These are phyloP conservation scores for Botrytis fragariae DNA, from an alignment of 2,329 filamentous ascomycete genomes.

Conservation along the genomic window DNA sequence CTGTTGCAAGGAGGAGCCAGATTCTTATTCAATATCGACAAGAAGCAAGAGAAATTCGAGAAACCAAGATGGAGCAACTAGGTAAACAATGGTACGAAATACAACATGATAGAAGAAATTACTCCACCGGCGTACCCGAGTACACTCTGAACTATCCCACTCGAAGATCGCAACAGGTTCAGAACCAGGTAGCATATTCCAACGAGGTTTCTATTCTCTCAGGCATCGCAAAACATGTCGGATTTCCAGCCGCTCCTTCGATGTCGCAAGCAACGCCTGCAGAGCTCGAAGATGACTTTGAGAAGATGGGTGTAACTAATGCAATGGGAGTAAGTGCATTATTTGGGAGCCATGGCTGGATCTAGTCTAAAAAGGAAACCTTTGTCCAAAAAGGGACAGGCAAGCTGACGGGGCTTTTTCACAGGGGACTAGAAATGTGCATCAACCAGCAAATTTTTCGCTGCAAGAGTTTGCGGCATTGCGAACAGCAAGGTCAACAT, in stretches of 20 bases:
- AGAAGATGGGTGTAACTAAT: slow-evolving; percentile 73
- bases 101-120: slow-evolving; percentile 79
- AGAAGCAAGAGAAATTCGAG: slow-evolving; percentile 76
- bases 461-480: slow-evolving; percentile 38
- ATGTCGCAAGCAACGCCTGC: slow-evolving; percentile 68
- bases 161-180: slow-evolving; percentile 71
- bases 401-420: slow-evolving; percentile 27
- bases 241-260: slow-evolving; percentile 91
- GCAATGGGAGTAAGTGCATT: slow-evolving; percentile 60
- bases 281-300: slow-evolving; percentile 83
- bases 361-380: neutral
- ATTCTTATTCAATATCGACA: slow-evolving; percentile 91
- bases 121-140: slow-evolving; percentile 74
- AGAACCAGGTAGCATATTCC: slow-evolving; percentile 88
- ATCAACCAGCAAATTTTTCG: slow-evolving; percentile 30
- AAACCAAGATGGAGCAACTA: slow-evolving; percentile 73
- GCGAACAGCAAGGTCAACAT: slow-evolving; percentile 36
- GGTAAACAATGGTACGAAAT: slow-evolving; percentile 92
- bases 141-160: slow-evolving; percentile 80
- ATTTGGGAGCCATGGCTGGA: slow-evolving; percentile 7
- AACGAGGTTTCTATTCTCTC: slow-evolving; percentile 89
- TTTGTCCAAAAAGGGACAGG: slow-evolving; percentile 14
- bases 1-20: slow-evolving; percentile 79
- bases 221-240: slow-evolving; percentile 89
- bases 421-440: slow-evolving; percentile 34